Conservation (phyloP, 768 basidiomycete species). For the Dioszegia hungarica region DNA sequence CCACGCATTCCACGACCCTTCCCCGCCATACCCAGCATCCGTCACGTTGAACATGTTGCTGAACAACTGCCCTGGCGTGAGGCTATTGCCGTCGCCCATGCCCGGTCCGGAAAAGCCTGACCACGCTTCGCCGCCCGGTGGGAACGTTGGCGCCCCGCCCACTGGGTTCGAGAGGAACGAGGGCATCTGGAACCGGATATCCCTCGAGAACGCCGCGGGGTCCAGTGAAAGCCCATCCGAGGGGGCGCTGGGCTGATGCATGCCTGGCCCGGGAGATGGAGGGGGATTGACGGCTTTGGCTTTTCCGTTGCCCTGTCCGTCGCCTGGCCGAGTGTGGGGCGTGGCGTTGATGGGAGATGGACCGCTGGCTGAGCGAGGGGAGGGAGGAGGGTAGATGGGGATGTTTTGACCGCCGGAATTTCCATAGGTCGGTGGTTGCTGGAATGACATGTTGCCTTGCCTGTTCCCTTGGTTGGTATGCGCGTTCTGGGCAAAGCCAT, state of each 20-base stretch:
- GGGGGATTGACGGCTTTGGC: not conserved
- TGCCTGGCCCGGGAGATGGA: not conserved
- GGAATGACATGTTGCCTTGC: conserved; percentile 10
- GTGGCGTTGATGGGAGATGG: not conserved
- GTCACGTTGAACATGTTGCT: conserved; percentile 17
- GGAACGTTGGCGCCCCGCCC: conserved; percentile 38
- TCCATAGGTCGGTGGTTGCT: conserved; percentile 12
- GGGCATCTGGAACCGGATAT: conserved; percentile 44
- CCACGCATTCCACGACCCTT: not conserved
- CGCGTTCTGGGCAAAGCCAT: conserved; percentile 35
- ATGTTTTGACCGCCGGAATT: no score
- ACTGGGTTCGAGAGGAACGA: conserved; percentile 29
- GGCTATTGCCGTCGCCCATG: not conserved
- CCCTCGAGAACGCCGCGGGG: conserved; percentile 43
- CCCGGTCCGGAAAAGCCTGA: conserved; percentile 31
- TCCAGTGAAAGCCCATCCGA: conserved; percentile 39
- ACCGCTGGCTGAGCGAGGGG: not conserved
- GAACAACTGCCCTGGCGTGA: conserved; percentile 35
- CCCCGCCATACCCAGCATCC: not conserved
- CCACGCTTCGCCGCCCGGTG: conserved; percentile 48
- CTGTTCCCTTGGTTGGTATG: conserved; percentile 12
- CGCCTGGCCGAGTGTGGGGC: not conserved
- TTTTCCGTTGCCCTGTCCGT: conserved; percentile 8
- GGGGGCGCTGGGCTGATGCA: no score
- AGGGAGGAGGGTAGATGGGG: no score